Evolutionary conservation across 2,329 filamentous ascomycete genomes (phyloP).

Genomic region (Davidsoniella virescens): DNA sequence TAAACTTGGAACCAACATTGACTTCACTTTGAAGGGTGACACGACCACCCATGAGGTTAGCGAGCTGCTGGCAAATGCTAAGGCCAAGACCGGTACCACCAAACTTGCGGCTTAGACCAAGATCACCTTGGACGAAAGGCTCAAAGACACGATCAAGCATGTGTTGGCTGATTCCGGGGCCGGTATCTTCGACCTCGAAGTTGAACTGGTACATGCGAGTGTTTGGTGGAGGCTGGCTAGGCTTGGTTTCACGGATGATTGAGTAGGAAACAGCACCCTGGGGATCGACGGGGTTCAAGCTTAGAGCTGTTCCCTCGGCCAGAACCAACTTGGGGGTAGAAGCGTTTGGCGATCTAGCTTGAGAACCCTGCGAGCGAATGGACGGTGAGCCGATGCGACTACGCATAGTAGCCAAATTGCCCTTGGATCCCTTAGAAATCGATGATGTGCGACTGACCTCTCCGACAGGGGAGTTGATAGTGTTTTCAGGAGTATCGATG

Average conservation of each 20-base stretch:
- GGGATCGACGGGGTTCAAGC: conserved; percentile 46
- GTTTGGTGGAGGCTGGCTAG: conserved; percentile 42
- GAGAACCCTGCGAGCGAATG: conserved; percentile 34
- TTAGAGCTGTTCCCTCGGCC: conserved; percentile 34
- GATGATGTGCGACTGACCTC: conserved; percentile 37
- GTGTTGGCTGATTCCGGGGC: conserved; percentile 64
- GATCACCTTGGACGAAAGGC: conserved; percentile 85
- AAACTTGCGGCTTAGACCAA: conserved; percentile 76
- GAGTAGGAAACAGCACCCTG: conserved; percentile 30
- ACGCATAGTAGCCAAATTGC: conserved; percentile 23
- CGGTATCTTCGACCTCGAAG: conserved; percentile 78
- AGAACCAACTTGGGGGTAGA: conserved; percentile 17
- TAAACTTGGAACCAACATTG: conserved; percentile 66
- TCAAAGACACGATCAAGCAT: conserved; percentile 79
- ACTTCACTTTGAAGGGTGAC: conserved; percentile 57
- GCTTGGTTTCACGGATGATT: conserved; percentile 36
- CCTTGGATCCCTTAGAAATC: conserved; percentile 30
- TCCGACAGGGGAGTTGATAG: conserved; percentile 13
- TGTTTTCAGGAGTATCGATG: conserved; percentile 22
- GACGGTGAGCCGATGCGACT: conserved; percentile 33
- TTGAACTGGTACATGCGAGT: conserved; percentile 60
- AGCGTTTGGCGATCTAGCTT: conserved; percentile 16
- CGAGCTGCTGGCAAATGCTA: conserved; percentile 78
- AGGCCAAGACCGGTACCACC: conserved; percentile 77
- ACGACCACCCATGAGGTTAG: conserved; percentile 64